These are phyloP conservation scores for Arthrobotrys entomopaga DNA, from an alignment of 2,329 filamentous ascomycete genomes.

Conservation along the genomic window DNA sequence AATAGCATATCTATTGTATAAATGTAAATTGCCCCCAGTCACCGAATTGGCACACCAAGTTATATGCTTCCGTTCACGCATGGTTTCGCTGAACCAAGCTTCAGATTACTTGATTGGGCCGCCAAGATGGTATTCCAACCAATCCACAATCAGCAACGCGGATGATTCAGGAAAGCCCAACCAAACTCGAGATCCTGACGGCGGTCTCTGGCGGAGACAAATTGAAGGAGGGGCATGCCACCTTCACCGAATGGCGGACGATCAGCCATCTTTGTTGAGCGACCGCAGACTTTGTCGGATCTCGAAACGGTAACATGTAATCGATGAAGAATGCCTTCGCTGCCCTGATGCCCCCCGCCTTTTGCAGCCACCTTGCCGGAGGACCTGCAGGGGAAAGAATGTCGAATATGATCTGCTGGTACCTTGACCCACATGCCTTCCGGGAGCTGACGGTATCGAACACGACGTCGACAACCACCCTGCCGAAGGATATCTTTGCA, in stretches of 20 bases:
- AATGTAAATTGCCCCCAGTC: conserved; percentile 7
- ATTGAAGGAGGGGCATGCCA: neutral
- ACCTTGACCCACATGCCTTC: neutral
- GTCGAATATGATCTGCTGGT: neutral
- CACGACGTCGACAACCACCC: neutral
- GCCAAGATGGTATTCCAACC: neutral
- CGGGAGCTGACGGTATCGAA: conserved; percentile 11
- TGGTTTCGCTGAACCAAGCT: conserved; percentile 10
- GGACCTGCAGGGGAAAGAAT: conserved; percentile 5
- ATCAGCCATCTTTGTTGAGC: conserved; percentile 6
- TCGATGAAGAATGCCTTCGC: neutral
- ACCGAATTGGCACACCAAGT: neutral
- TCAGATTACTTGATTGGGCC: conserved; percentile 16
- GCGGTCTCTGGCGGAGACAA: conserved; percentile 11
- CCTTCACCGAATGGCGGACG: neutral
- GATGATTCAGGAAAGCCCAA: conserved; percentile 19
- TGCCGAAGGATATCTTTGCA: conserved; percentile 2
- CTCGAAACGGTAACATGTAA: neutral
- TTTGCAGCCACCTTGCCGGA: conserved; percentile 9
- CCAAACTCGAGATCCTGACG: conserved; percentile 11
- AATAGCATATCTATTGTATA: conserved; percentile 7
- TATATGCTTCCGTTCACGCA: neutral
- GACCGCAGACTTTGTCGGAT: neutral
- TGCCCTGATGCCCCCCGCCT: neutral
- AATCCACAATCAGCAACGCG: conserved; percentile 5